phyloP scores from a whole-genome alignment of 2,329 filamentous ascomycete species.

The Fusarium tupiense region DNA sequence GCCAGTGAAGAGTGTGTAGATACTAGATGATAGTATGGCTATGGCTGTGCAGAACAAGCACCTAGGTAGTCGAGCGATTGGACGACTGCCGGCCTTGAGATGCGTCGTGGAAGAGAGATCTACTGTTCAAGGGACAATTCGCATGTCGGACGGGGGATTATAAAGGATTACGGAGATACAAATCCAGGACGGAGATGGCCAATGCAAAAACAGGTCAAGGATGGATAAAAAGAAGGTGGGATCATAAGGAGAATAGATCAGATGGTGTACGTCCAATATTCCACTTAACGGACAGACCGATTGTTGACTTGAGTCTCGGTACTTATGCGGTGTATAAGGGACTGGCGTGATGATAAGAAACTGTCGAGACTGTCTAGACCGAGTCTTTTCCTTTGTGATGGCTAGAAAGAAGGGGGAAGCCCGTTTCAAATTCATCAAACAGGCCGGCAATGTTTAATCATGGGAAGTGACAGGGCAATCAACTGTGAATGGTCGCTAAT shows the following conservation, averaged over 20 bases:
- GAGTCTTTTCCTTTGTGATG: slow-evolving; percentile 17
- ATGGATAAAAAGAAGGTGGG: slow-evolving; percentile 12
- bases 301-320: slow-evolving; percentile 25
- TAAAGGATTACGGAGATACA: neutral
- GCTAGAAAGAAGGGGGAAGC: slow-evolving; percentile 1
- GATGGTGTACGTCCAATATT: slow-evolving; percentile 26
- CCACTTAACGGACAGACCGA: slow-evolving; percentile 3
- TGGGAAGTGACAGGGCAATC: slow-evolving; percentile 17
- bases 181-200: slow-evolving; percentile 5
- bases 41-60: neutral
- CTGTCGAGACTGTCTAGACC: slow-evolving; percentile 1
- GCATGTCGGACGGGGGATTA: slow-evolving; percentile 18
- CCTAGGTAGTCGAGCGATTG: neutral
- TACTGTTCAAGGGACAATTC: slow-evolving; percentile 7
- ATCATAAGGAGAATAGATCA: slow-evolving; percentile 17
- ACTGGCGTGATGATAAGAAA: slow-evolving; percentile 18
- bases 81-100: neutral
- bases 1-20: neutral
- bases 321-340: slow-evolving; percentile 27
- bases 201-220: slow-evolving; percentile 2
- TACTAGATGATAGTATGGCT: neutral
- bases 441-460: neutral
- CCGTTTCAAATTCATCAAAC: slow-evolving; percentile 7
- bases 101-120: neutral
- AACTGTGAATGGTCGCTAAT: slow-evolving; percentile 21